phyloP scores from a whole-genome alignment of 2,329 filamentous ascomycete genomes.

The Rhinocladiella similis region DNA sequence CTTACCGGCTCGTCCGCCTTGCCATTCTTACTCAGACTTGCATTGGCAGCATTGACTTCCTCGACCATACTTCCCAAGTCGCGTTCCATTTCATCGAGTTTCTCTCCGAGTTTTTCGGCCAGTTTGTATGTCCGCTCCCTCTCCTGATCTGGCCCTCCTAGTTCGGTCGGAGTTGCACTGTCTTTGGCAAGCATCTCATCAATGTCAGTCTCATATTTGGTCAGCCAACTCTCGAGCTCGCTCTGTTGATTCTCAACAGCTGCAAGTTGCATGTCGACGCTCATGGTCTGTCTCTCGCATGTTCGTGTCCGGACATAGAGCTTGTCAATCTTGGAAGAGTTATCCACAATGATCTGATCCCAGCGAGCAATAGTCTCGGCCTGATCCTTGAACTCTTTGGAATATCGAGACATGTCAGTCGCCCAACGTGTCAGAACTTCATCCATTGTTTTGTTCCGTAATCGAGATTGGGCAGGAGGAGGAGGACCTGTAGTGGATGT shows the following conservation, averaged over 20 bases:
- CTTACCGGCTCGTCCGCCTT: conserved; percentile 85
- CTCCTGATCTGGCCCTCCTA: conserved; percentile 90
- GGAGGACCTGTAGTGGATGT: conserved; percentile 78
- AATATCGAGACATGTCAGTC: conserved; percentile 90
- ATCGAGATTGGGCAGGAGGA: conserved; percentile 76
- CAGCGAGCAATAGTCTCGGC: conserved; percentile 83
- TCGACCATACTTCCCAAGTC: conserved; percentile 96
- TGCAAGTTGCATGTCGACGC: conserved; percentile 88
- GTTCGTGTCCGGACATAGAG: conserved; percentile 90
- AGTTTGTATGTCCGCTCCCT: conserved; percentile 92
- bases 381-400: conserved; percentile 92
- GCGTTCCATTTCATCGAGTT: conserved; percentile 89
- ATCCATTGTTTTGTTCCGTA: conserved; percentile 99
- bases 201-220: conserved; percentile 88
- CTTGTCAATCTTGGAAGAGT: conserved; percentile 91
- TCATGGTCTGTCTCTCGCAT: conserved; percentile 86
- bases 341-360: conserved; percentile 91
- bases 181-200: conserved; percentile 77
- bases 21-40: conserved; percentile 81
- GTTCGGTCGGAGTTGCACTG: conserved; percentile 56
- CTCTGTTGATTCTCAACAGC: conserved; percentile 90
- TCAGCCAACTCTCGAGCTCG: conserved; percentile 83
- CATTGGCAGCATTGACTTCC: conserved; percentile 93
- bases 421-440: conserved; percentile 98
- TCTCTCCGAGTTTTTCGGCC: conserved; percentile 87